These are phyloP conservation scores for Phialemonium atrogriseum DNA, from an alignment of 2,329 filamentous ascomycete species.

Conservation along the genomic window DNA sequence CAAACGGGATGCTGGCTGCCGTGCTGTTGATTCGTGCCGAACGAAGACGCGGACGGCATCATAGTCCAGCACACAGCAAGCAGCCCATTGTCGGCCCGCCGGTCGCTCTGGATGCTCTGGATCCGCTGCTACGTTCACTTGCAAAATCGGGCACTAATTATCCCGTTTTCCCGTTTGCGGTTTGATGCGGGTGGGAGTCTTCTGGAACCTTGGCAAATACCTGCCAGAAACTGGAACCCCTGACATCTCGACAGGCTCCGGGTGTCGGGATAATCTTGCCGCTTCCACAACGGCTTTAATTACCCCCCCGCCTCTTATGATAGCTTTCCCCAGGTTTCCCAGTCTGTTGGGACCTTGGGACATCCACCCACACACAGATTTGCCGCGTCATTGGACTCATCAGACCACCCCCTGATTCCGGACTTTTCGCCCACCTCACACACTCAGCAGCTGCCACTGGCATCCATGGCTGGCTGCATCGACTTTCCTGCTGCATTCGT, in stretches of 20 bases:
- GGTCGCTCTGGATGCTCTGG: too few species aligned
- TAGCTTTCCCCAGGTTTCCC: neutral
- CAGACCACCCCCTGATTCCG: too few species aligned
- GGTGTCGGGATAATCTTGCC: slow-evolving; percentile 3
- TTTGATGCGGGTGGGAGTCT: slow-evolving; percentile 1
- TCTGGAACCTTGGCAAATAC: slow-evolving; percentile 2
- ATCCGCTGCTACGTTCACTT: neutral
- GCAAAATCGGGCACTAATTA: slow-evolving; percentile 1
- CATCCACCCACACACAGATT: neutral
- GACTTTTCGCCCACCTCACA: too few species aligned
- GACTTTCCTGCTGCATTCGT: too few species aligned
- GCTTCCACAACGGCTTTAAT: neutral
- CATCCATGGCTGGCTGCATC: too few species aligned
- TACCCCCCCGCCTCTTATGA: neutral
- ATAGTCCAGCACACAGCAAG: neutral
- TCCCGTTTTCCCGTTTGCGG: too few species aligned
- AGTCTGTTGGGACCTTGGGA: neutral
- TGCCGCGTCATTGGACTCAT: slow-evolving; percentile 2
- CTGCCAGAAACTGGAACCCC: neutral
- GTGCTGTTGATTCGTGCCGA: neutral
- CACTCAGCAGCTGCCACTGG: too few species aligned
- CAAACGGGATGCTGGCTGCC: too few species aligned
- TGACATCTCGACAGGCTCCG: neutral
- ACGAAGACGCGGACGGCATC: neutral
- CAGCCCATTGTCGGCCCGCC: too few species aligned